Evolutionary conservation across 176 grass and related monocot species (phyloP), one percentile per base, ranked within the genome.

Genomic region (Lolium perenne): DNA sequence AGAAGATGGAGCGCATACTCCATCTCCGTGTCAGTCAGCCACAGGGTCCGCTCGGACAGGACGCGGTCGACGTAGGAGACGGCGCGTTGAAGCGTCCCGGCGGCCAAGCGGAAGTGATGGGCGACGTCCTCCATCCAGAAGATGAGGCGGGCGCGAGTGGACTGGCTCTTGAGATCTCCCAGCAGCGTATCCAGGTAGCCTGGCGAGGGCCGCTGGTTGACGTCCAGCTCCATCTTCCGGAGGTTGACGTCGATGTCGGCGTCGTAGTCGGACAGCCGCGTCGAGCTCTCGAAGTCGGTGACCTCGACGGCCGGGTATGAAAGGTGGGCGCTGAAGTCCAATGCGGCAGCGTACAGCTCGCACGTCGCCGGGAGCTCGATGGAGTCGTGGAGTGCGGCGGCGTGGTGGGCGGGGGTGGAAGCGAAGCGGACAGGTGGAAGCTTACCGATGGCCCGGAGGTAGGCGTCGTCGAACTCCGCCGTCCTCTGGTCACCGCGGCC

Each of bases 61-160:
- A 77, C 68, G 1, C 88, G 83, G 53, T 90, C 88, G 78, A 41
- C 15, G 79, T 71, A 86, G 71, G 62, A 71, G 63, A 82, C 88
- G 71, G 83, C 72, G 63, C 78, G 71, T 32, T 90, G 88, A 18
- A 86, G 54, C 83, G 62, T 72, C 20, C 62, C 83, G 1, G 62
- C 10, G 43, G 22, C 43, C 11, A 86, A 50, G 43, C 3, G 18
- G 43, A 82, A 71, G 50, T 11, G 0, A 8, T 0, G 6, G 83
- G 4, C 0, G 53, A 78, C 1, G 8, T 0, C 0, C 3, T 0
- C 35, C 83, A 90, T 90, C 61, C n/a, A 86, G 78, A 6, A 1
- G 16, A 90, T 21, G 53, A 90, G 79, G 5, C 0, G 0, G 53
- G 43, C 15, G 17, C 88, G 88, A 26, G 2, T n/a, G 8, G 4